phyloP scores from a whole-genome alignment of 2,329 filamentous ascomycete species.

The Pestalotiopsis sp. region DNA sequence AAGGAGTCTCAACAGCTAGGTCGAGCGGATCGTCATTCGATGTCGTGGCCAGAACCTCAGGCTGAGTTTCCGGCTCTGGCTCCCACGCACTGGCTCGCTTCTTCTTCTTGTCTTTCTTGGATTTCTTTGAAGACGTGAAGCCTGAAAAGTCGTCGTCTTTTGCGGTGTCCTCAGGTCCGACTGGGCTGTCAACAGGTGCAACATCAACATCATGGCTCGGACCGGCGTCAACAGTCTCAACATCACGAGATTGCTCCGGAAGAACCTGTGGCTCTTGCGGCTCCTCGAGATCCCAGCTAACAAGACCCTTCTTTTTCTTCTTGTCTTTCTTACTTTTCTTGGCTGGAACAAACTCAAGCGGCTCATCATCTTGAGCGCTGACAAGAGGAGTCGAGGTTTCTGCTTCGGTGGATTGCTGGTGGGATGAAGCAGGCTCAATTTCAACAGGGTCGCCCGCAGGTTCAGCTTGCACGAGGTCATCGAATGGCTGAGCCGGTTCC shows the following conservation, averaged over 20 bases:
- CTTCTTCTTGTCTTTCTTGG: slow-evolving; percentile 37
- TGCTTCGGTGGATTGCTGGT: not conserved
- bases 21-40: not conserved
- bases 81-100: slow-evolving; percentile 21
- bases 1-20: not conserved
- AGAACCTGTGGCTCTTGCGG: slow-evolving; percentile 13
- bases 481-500: not conserved
- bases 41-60: not conserved
- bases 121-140: slow-evolving; percentile 28
- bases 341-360: slow-evolving; percentile 17
- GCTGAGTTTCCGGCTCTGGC: slow-evolving; percentile 19
- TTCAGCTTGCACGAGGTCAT: not conserved
- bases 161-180: not conserved
- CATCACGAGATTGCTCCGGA: not conserved
- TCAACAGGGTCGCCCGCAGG: not conserved
- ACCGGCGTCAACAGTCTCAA: not conserved
- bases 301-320: slow-evolving; percentile 29
- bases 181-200: slow-evolving; percentile 5
- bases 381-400: not conserved
- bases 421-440: not conserved
- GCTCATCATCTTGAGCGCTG: slow-evolving; percentile 12
- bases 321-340: slow-evolving; percentile 39
- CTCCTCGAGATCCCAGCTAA: slow-evolving; percentile 15
- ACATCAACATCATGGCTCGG: slow-evolving; percentile 14
- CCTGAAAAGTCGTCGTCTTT: slow-evolving; percentile 22